Evolutionary conservation across 768 basidiomycete species (phyloP), one percentile per base, ranked within the genome.

Genomic region (Cystofilobasidium bisporidii): DNA sequence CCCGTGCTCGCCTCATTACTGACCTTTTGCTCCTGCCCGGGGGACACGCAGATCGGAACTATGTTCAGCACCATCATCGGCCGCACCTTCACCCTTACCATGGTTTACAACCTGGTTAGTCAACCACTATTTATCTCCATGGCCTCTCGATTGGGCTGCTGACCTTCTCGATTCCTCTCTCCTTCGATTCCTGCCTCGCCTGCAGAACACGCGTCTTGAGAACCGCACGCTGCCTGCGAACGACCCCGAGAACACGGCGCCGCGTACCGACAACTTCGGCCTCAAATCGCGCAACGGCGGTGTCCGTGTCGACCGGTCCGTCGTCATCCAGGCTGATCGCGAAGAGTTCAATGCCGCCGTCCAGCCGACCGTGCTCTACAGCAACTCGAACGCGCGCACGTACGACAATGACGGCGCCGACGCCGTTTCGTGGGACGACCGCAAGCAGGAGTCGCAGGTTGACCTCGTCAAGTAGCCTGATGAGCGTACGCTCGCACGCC

Each of bases 391-490:
- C 30, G 9, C 47, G 22, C 10, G 47, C 47, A 56, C 53, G 53
- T 56, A 56, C 53, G 28, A 56, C 28, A 9, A 56, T 14, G 28
- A 32, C 53, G 30, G 15, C 9, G 15, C 12, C 12, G 53, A 56
- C 30, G 28, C 30, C 30, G 28, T 56, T 30, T 56, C 53, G 53
- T 56, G 26, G 28, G 53, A 56, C 53, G 28, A 32, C 53, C 26
- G 30, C 1, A 56, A 56, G 53, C 53, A 56, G 20, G 53, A 32
- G 26, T 56, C 53, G 26, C 53, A 56, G 53, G 53, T 56, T 17
- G 53, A 56, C 28, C 30, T 56, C 9, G 53, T 56, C 26, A 56
- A 56, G 53, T 56, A 56, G 18, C n/a, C n/a, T n/a, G n/a, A n/a
- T n/a, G n/a, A n/a, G n/a, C n/a, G n/a, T n/a, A n/a, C n/a, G n/a